Evolutionary conservation across 768 basidiomycete genomes (phyloP).

Genomic region (Botryobasidium botryosum): DNA sequence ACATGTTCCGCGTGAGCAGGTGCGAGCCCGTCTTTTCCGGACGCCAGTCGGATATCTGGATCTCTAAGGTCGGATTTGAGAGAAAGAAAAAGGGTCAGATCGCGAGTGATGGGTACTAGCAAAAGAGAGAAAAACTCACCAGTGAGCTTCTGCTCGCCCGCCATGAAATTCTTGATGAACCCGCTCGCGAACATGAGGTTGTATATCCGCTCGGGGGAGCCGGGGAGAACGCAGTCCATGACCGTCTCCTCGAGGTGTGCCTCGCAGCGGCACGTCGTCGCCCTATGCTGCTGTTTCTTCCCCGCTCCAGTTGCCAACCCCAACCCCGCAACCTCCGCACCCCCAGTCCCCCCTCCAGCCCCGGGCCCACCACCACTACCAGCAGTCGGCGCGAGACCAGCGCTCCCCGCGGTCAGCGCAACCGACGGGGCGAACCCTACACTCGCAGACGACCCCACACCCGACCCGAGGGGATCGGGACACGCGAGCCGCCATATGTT

Average conservation of each 20-base stretch:
- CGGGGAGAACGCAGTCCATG: conserved; percentile 65
- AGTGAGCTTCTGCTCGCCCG: conserved; percentile 70
- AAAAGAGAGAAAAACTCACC: conserved; percentile 33
- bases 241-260: conserved; percentile 57
- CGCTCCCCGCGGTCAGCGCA: conserved; percentile 6
- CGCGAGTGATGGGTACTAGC: neutral
- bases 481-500: conserved; percentile 91
- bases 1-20: conserved; percentile 74
- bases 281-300: conserved; percentile 17
- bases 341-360: no score
- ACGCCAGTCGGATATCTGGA: conserved; percentile 92
- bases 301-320: no score
- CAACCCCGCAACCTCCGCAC: no score
- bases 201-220: conserved; percentile 88
- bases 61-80: conserved; percentile 56
- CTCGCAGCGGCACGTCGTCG: conserved; percentile 47
- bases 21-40: conserved; percentile 45
- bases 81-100: neutral
- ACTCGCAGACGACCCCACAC: no score
- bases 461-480: no score
- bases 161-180: conserved; percentile 90
- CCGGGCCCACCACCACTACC: neutral
- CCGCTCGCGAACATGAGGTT: conserved; percentile 92
- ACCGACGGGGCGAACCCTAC: neutral
- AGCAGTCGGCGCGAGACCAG: neutral